phyloP scores from a whole-genome alignment of 495 filamentous ascomycete species.

The Penicillium maclennaniae region DNA sequence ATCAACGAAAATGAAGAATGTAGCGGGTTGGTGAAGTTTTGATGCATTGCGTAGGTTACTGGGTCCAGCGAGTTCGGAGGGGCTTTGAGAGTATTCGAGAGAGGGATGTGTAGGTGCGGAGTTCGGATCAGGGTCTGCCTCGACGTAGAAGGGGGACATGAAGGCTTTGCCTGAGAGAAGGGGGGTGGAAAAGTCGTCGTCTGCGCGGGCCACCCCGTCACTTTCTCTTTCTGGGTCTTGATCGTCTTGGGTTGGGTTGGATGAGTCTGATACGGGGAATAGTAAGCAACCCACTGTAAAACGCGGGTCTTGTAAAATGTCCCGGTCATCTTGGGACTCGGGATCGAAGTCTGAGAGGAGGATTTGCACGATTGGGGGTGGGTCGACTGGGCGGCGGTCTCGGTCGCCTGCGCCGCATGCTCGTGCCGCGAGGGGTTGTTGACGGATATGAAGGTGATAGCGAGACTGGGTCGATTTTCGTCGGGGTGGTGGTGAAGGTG shows the following conservation, averaged over 20 bases:
- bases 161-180: conserved; percentile 41
- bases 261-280: conserved; percentile 43
- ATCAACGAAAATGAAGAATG: conserved; percentile 93
- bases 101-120: conserved; percentile 63
- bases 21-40: conserved; percentile 28
- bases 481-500: conserved; percentile 22
- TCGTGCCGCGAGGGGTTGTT: conserved; percentile 85
- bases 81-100: conserved; percentile 26
- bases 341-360: conserved; percentile 62
- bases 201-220: conserved; percentile 18
- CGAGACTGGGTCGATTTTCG: conserved; percentile 26
- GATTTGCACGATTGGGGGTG: conserved; percentile 90
- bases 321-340: conserved; percentile 45
- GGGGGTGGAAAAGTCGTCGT: conserved; percentile 28
- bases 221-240: conserved; percentile 33
- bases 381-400: conserved; percentile 90
- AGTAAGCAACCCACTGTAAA: conserved; percentile 78
- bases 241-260: conserved; percentile 31
- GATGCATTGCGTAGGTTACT: conserved; percentile 15
- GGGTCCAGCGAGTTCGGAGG: neutral
- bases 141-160: conserved; percentile 39
- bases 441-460: conserved; percentile 69
- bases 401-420: conserved; percentile 93
- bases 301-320: conserved; percentile 67
- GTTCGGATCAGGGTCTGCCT: conserved; percentile 45